phyloP scores from a whole-genome alignment of 495 filamentous ascomycete species.

The Annulohypoxylon nitens region DNA sequence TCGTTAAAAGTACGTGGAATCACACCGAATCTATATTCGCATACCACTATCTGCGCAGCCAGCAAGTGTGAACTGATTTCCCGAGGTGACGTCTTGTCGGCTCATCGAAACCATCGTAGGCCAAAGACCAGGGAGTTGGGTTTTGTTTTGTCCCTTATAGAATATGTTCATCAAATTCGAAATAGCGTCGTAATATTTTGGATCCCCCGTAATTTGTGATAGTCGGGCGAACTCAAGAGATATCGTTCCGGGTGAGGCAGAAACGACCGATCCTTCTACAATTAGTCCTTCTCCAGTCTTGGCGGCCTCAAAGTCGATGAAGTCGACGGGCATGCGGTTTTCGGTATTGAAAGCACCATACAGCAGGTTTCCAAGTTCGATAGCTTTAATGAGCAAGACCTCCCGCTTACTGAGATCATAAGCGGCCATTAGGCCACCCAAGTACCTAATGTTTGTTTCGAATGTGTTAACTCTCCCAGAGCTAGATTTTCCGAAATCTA shows the following conservation, averaged over 20 bases:
- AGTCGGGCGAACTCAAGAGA: constrained; percentile 89
- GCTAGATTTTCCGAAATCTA: constrained; percentile 78
- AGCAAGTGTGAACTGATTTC: constrained; percentile 73
- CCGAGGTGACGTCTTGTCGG: constrained; percentile 50
- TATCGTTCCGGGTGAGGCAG: constrained; percentile 65
- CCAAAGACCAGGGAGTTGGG: constrained; percentile 86
- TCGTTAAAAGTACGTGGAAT: background rate
- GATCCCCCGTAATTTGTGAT: constrained; percentile 84
- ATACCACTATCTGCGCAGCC: constrained; percentile 77
- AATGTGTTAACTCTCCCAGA: constrained; percentile 78
- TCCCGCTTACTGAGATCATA: constrained; percentile 81
- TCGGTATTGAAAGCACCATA: constrained; percentile 90
- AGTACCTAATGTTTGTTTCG: constrained; percentile 86
- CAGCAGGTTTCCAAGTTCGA: constrained; percentile 84
- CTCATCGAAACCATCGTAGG: constrained; percentile 77
- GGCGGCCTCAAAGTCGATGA: constrained; percentile 68
- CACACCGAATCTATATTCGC: background rate
- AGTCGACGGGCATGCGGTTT: constrained; percentile 83
- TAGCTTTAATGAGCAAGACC: constrained; percentile 81
- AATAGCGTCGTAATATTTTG: constrained; percentile 92
- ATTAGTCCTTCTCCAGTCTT: constrained; percentile 51
- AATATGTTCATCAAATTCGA: constrained; percentile 84
- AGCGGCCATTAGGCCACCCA: constrained; percentile 82
- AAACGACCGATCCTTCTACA: constrained; percentile 52
- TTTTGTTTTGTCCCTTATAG: constrained; percentile 74